Evolutionary conservation across 2,329 filamentous ascomycete species (phyloP).

Genomic region (Trichoderma sp.): DNA sequence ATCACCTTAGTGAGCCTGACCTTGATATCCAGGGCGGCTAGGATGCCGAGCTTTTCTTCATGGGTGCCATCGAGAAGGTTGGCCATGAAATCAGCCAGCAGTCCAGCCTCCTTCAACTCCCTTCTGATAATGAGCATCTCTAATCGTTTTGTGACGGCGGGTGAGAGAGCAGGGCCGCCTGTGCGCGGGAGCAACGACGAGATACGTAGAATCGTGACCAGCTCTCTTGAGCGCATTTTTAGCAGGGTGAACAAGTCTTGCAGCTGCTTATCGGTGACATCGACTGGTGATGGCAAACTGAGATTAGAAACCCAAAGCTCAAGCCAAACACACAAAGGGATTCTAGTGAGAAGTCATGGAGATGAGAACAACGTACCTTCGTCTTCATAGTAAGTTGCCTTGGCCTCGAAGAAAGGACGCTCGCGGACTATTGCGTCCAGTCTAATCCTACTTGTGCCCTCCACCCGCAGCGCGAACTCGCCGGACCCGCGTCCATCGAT

Average conservation of each 20-base stretch:
- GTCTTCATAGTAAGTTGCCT: conserved; percentile 71
- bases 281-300: conserved; percentile 30
- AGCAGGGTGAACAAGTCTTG: conserved; percentile 75
- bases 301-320: conserved; percentile 18
- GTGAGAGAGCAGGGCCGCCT: conserved; percentile 68
- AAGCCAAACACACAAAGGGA: background rate
- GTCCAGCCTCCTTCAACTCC: conserved; percentile 77
- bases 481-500: conserved; percentile 74
- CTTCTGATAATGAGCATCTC: conserved; percentile 86
- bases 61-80: conserved; percentile 85
- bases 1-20: conserved; percentile 79
- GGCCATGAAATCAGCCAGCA: conserved; percentile 93
- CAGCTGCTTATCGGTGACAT: conserved; percentile 58
- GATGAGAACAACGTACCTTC: conserved; percentile 52
- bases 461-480: conserved; percentile 82
- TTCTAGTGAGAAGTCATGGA: background rate
- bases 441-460: conserved; percentile 77
- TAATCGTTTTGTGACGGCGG: conserved; percentile 80
- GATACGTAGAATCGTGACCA: conserved; percentile 80
- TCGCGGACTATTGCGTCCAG: conserved; percentile 69
- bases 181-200: conserved; percentile 79
- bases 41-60: conserved; percentile 85
- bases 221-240: conserved; percentile 81
- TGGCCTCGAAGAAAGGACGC: conserved; percentile 82
- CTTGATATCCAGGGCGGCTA: conserved; percentile 78